A percentile compares a stretch with the other conserved stretches of the same genome.
phyloP scores from a whole-genome alignment of 164 flowering plant genomes.

The Vitis labrusca region DNA sequence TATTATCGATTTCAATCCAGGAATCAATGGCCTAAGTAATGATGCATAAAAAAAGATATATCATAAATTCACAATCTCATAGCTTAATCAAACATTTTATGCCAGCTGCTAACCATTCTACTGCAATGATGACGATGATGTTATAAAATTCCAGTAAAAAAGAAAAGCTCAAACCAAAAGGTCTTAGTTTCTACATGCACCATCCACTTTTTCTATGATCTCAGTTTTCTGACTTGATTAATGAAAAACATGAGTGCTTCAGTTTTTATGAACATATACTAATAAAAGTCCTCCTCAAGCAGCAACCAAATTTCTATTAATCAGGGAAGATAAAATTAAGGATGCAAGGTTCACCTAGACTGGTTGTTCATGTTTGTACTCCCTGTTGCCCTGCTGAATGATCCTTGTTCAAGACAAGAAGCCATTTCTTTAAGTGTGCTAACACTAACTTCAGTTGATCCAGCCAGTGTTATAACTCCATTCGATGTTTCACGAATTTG shows the following conservation, averaged over 20 bases:
- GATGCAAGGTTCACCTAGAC: conserved; percentile 54
- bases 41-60: no score
- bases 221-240: background rate
- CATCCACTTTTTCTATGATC: no score
- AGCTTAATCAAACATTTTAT: no score
- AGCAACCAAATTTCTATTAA: background rate
- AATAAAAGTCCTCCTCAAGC: background rate
- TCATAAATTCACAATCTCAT: no score
- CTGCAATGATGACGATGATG: no score
- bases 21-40: no score
- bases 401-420: conserved; percentile 79
- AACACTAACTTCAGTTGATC: conserved; percentile 73
- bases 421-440: conserved; percentile 75
- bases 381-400: conserved; percentile 81
- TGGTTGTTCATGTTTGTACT: conserved; percentile 94
- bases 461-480: conserved; percentile 87
- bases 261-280: background rate
- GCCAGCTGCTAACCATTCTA: no score
- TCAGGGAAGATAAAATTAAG: background rate
- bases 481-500: conserved; percentile 84
- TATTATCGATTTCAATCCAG: no score
- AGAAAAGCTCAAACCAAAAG: no score
- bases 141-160: no score
- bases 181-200: no score
- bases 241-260: background rate